Base-by-base conservation (phyloP, 106 monocot genomes). In the Dendrobium huoshanense region DNA sequence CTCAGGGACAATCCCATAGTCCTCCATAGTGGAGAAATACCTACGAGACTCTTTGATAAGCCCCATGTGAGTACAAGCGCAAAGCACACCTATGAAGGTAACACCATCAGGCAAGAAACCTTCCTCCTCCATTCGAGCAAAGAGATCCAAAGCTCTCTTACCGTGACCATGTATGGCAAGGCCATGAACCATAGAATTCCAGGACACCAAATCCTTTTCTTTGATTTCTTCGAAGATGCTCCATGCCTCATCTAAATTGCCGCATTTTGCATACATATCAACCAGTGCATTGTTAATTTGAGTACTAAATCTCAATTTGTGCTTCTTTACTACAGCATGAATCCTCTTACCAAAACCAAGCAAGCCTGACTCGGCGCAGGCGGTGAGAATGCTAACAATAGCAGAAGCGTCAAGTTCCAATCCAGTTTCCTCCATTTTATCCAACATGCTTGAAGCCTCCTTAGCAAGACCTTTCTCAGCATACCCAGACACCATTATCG, bases 181-280 rank as follows among this genome's bases (percentile, higher is more conserved):
- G 5, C 89, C 88, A 25, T 89, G 91, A 58, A 96, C 24, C 83
- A 96, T 93, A 19, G 89, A 90, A 58, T 96, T 96, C 96, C 96
- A 93, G 1, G 96, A 91, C 40, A 93, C 90, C 29, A 80, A 67
- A 78, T 96, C 93, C 41, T 49, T 88, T 72, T 75, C 54, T 1
- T 11, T 43, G 75, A 81, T 90, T 55, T 65, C 85, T 11, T 87
- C 67, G 44, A 96, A 96, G 47, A 93, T 73, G 4, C 20, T 75
- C 79, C 83, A 88, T 37, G 96, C 91, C 67, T 79, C 81, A 72
- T 85, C 72, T 22, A 91, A 68, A 54, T 83, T 79, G 15, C 93
- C 96, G 67, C 96, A 96, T 78, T 96, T 96, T 9, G 90, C 79
- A 11, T 91, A 96, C 93, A 96, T 91, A 78, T 91, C 91, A 7